These are phyloP conservation scores for Penicillium sp. DNA, from an alignment of 2,329 filamentous ascomycete species.

Conservation along the genomic window DNA sequence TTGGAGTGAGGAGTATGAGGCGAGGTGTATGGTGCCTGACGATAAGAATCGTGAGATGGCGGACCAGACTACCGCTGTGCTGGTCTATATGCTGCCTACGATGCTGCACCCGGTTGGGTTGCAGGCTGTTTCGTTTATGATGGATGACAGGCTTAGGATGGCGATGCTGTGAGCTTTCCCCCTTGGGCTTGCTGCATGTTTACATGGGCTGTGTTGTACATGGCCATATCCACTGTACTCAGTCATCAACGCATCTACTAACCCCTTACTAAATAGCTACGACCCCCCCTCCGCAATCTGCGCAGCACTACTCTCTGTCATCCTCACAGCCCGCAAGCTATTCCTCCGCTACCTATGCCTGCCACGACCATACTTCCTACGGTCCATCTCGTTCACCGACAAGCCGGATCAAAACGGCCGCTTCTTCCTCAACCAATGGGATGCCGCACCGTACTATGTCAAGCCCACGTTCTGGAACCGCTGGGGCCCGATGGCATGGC, in stretches of 20 bases:
- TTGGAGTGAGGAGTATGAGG: conserved; percentile 60
- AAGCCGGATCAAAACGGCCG: conserved; percentile 54
- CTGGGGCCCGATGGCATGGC: conserved; percentile 58
- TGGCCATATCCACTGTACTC: not conserved
- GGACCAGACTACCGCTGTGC: conserved; percentile 57
- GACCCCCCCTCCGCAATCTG: conserved; percentile 37
- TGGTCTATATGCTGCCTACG: conserved; percentile 56
- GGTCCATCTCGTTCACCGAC: conserved; percentile 41
- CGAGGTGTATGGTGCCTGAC: conserved; percentile 55
- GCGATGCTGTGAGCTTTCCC: conserved; percentile 58
- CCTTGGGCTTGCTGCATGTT: no score
- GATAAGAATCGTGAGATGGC: conserved; percentile 53
- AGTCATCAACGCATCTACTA: not conserved
- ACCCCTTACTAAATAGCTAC: conserved; percentile 30
- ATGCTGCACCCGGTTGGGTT: conserved; percentile 47
- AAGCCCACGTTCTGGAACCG: conserved; percentile 59
- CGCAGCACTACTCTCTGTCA: conserved; percentile 41
- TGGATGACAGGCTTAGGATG: conserved; percentile 62
- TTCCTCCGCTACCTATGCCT: conserved; percentile 57
- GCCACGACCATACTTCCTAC: conserved; percentile 52
- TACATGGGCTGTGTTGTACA: not conserved
- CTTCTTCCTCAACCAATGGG: conserved; percentile 52
- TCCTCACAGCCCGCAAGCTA: conserved; percentile 55
- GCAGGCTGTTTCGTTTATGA: conserved; percentile 56
- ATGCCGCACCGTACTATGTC: conserved; percentile 65